phyloP scores from a whole-genome alignment of 2,329 filamentous ascomycete species.

The Calonectria montana region DNA sequence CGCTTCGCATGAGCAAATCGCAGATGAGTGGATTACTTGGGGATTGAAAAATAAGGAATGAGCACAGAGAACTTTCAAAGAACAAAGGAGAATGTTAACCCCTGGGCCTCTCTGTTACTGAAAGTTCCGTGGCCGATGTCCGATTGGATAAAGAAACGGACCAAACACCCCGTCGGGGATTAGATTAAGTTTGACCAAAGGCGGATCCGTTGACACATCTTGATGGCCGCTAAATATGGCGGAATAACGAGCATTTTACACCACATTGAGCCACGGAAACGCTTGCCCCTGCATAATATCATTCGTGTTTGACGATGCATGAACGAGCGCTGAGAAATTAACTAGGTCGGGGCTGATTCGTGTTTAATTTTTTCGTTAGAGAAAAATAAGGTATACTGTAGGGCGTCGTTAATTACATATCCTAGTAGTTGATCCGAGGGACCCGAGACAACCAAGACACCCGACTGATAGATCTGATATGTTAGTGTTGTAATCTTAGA shows the following conservation, averaged over 20 bases:
- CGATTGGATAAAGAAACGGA: neutral
- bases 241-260: too few species aligned
- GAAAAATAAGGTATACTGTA: too few species aligned
- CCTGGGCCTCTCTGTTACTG: neutral
- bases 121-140: neutral
- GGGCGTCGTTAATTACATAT: neutral
- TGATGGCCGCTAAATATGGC: neutral
- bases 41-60: neutral
- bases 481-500: too few species aligned
- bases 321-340: neutral
- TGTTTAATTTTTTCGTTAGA: neutral
- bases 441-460: neutral
- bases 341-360: neutral
- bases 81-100: neutral
- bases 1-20: neutral
- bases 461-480: neutral
- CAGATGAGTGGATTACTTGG: neutral
- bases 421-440: neutral
- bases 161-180: neutral
- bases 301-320: too few species aligned
- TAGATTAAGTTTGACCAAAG: neutral
- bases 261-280: too few species aligned
- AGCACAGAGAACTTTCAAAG: neutral
- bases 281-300: too few species aligned
- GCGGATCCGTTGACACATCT: neutral